Evolutionary conservation across 2,329 filamentous ascomycete species (phyloP), one percentile per base, ranked within the genome.

Genomic region (Lasiodiplodia citricola): DNA sequence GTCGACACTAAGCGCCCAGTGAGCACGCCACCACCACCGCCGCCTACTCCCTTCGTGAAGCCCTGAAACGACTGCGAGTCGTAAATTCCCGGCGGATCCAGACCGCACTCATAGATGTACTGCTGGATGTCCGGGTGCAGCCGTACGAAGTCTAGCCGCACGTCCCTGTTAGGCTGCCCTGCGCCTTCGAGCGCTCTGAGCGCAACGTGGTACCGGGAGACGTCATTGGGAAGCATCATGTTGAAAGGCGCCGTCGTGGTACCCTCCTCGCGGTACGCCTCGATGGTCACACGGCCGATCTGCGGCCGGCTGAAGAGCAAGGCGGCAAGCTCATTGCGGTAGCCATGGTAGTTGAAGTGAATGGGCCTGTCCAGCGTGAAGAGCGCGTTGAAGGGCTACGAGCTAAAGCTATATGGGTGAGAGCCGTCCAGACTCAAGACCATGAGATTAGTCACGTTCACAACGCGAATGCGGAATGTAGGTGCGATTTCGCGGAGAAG

Each of bases 291-390:
- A 2, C 87, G 82, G 5, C 86, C 81, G 18, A 86, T 72, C 11
- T 80, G 78, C 0, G 82, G 82, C 0, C 88, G 81, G 0, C 87
- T 87, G 73, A 91, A 91, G 2, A 91, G 76, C 31, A 91, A 74
- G 0, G 88, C 88, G 69, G 87, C 84, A 67, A 91, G 76, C 74
- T 91, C 88, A 1, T 83, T 82, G 4, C 83, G 77, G 72, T 91
- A 91, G 13, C 89, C 89, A 72, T 91, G 89, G 73, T 91, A 91
- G 76, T 91, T 91, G 80, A 91, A 89, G 74, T 87, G 84, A 6
- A 91, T 81, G 0, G 84, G 83, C 28, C 76, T 80, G 71, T 90
- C 85, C 0, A 77, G 68, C 0, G 88, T 90, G 74, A 91, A 91
- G 41, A 90, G 77, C 3, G 83, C 80, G 25, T 82, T 75, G 72